Conservation (phyloP, 2,329 filamentous ascomycete species). For the Blastomyces silverae region DNA sequence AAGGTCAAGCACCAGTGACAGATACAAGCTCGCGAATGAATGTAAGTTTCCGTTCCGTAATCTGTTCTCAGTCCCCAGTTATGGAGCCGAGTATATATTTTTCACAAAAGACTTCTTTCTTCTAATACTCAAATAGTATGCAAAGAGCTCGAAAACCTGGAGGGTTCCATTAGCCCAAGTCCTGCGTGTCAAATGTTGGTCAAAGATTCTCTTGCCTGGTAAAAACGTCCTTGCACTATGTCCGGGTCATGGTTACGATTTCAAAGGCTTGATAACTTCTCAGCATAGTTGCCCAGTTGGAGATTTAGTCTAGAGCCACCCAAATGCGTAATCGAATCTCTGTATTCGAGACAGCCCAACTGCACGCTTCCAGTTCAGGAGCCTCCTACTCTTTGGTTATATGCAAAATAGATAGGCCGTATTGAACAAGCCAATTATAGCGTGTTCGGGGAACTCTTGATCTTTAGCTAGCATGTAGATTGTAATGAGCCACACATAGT, state of each 20-base stretch:
- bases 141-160: conserved; percentile 22
- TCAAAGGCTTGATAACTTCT: neutral
- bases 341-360: neutral
- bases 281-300: neutral
- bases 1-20: conserved; percentile 7
- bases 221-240: neutral
- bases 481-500: too few species aligned
- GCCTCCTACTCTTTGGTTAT: too few species aligned
- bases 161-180: neutral
- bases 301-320: neutral
- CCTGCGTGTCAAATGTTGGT: neutral
- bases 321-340: neutral
- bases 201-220: conserved; percentile 10
- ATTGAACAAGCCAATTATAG: neutral
- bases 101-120: neutral
- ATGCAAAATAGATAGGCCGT: too few species aligned
- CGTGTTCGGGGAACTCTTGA: neutral
- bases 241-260: neutral
- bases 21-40: conserved; percentile 11
- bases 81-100: neutral
- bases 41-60: conserved; percentile 2
- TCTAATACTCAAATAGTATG: conserved; percentile 20
- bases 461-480: neutral
- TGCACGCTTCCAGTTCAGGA: too few species aligned
- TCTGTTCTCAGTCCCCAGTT: neutral